Base-by-base conservation (phyloP, 2,329 filamentous ascomycete genomes). In the Epichloe amarillans region DNA sequence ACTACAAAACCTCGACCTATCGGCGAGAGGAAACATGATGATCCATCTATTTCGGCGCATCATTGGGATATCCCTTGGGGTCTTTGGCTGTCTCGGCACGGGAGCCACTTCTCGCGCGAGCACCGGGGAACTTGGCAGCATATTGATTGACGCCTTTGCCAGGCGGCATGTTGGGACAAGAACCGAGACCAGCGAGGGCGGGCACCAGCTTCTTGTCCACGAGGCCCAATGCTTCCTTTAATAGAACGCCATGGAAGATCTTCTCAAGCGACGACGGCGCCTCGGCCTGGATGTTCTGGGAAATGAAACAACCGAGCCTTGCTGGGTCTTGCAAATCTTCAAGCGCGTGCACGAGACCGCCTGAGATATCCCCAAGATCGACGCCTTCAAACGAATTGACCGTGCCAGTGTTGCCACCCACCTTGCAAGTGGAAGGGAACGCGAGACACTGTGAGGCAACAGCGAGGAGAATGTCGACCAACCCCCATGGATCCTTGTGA, bases 301-400 rank as follows among this genome's bases (percentile, higher is more conserved):
- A 33, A 17, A 50, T 44, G 26, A 49, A 49, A 10, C 46, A 49
- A 10, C 46, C 37, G 12, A 49, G 46, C n/a, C 46, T 21, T 12
- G 39, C 37, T 8, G 46, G 46, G 30, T 49, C 46, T 19, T 49
- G 46, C 37, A 49, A 21, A 42, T 49, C 46, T 2, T n/a, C 46
- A 10, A 23, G 1, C 5, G 61, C 50, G 53, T 72, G 74, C 54
- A 70, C 68, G 0, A 75, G 61, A 11, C 71, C 72, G 12, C 68
- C 66, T 0, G 72, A 72, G 12, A 75, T n/a, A 46, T 73, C 60
- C 2, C 54, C 52, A 5, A 73, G 50, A 57, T 72, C 62, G 49
- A 78, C 55, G 5, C 71, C 72, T 3, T 68, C 63, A 55, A 76
- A 79, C 38, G 66, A 71, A 60, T 78, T 71, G 15, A 72, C 66